These are phyloP conservation scores for Agroathelia rolfsii DNA, from an alignment of 1,284 basidiomycete genomes.

Conservation along the genomic window DNA sequence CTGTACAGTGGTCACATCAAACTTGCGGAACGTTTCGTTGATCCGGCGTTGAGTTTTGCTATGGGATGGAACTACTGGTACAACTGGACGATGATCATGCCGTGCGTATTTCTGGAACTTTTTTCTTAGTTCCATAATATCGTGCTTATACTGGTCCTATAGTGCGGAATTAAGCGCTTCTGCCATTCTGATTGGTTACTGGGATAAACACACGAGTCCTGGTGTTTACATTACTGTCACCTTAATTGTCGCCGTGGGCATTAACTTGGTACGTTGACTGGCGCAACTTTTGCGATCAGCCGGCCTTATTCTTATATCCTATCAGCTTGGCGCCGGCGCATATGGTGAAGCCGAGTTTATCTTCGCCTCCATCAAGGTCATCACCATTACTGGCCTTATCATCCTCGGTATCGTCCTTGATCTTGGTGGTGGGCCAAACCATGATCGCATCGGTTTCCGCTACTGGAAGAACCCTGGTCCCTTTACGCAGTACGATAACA, in stretches of 20 bases:
- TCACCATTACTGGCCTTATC: conserved; percentile 45
- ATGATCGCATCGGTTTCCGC: conserved; percentile 40
- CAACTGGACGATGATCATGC: conserved; percentile 48
- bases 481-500: conserved; percentile 34
- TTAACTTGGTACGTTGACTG: conserved; percentile 56
- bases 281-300: conserved; percentile 6
- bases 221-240: conserved; percentile 58
- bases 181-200: conserved; percentile 55
- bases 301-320: neutral
- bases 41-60: conserved; percentile 58
- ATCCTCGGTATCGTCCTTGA: conserved; percentile 51
- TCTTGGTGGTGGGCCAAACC: conserved; percentile 46
- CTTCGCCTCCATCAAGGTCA: conserved; percentile 55
- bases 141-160: neutral
- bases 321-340: conserved; percentile 19
- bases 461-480: conserved; percentile 49
- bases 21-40: conserved; percentile 61
- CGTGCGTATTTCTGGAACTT: conserved; percentile 7
- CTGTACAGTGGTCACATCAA: conserved; percentile 61
- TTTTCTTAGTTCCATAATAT: conserved; percentile 7
- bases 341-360: conserved; percentile 51
- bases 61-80: conserved; percentile 70
- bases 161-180: conserved; percentile 56
- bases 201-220: conserved; percentile 40
- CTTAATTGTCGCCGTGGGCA: conserved; percentile 49